A percentile compares a stretch with the other conserved stretches of the same genome.
These are phyloP conservation scores for Colletotrichum destructivum DNA, from an alignment of 2,329 filamentous ascomycete species.

Conservation along the genomic window DNA sequence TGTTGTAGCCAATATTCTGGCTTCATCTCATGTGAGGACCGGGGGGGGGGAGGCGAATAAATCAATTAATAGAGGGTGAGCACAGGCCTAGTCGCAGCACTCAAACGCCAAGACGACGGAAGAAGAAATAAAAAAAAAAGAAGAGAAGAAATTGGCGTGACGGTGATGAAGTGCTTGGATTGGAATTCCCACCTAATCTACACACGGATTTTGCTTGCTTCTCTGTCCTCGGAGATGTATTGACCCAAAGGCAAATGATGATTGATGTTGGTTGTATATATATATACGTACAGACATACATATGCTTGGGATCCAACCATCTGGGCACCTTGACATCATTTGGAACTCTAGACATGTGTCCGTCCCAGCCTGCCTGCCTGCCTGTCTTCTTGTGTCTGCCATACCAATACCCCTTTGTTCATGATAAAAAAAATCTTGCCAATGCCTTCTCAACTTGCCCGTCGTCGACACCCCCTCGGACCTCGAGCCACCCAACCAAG, in stretches of 20 bases:
- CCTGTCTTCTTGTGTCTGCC: neutral
- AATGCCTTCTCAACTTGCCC: neutral
- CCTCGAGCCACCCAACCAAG: neutral
- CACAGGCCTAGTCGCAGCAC: neutral
- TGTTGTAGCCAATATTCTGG: neutral
- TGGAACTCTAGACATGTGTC: conserved; percentile 24
- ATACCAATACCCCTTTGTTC: neutral
- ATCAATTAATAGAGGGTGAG: neutral
- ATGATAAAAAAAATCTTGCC: neutral
- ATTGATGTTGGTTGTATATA: neutral
- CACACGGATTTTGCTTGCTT: neutral
- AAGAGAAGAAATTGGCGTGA: neutral
- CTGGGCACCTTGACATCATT: conserved; percentile 16
- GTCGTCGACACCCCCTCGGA: neutral
- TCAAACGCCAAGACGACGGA: neutral
- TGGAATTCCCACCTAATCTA: too few relatives aligned
- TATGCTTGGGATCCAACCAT: neutral
- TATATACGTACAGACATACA: neutral
- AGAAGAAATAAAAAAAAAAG: neutral
- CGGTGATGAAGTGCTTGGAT: neutral
- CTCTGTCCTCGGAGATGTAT: neutral
- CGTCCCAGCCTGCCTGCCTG: neutral
- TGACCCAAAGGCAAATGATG: neutral
- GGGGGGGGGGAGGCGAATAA: too few relatives aligned
- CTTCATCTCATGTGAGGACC: neutral